Percentiles rank a stretch among this genome's conserved stretches.
Conservation (phyloP, 1,139 yeast genomes). For the Arxiozyma heterogenica region DNA sequence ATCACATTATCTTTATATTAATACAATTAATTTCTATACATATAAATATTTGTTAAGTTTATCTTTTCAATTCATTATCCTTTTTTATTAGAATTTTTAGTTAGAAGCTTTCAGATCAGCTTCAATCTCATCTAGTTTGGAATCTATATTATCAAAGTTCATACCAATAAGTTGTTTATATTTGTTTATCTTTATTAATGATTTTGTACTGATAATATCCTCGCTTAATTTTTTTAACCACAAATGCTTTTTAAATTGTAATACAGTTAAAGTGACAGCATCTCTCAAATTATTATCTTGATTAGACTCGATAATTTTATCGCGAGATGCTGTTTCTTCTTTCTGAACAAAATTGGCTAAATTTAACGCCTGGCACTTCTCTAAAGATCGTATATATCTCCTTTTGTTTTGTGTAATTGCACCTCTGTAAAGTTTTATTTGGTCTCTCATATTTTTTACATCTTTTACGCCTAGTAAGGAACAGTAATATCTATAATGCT, state of each 20-base stretch:
- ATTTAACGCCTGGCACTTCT: constrained; percentile 53
- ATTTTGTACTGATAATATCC: constrained; percentile 31
- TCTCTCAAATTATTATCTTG: constrained; percentile 1
- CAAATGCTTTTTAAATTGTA: constrained; percentile 36
- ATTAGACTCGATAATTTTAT: neutral
- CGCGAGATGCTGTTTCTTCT: constrained; percentile 6
- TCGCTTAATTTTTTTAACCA: constrained; percentile 33
- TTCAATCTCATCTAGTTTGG: constrained; percentile 50
- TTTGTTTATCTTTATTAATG: constrained; percentile 52
- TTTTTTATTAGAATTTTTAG: neutral
- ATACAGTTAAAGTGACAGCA: constrained; percentile 5
- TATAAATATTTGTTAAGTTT: neutral
- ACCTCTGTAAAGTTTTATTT: neutral
- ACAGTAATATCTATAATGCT: neutral
- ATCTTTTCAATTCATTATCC: neutral
- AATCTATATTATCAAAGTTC: constrained; percentile 69
- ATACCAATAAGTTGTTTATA: constrained; percentile 75
- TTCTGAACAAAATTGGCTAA: constrained; percentile 46
- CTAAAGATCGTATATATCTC: constrained; percentile 14
- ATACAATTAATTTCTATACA: too few relatives aligned
- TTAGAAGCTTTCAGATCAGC: constrained; percentile 21
- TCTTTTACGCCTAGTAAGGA: neutral
- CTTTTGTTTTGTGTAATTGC: constrained; percentile 1
- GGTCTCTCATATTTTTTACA: neutral
- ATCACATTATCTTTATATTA: neutral